Conservation (phyloP, 1,284 basidiomycete genomes). For the Hypsizygus ulmarius region DNA sequence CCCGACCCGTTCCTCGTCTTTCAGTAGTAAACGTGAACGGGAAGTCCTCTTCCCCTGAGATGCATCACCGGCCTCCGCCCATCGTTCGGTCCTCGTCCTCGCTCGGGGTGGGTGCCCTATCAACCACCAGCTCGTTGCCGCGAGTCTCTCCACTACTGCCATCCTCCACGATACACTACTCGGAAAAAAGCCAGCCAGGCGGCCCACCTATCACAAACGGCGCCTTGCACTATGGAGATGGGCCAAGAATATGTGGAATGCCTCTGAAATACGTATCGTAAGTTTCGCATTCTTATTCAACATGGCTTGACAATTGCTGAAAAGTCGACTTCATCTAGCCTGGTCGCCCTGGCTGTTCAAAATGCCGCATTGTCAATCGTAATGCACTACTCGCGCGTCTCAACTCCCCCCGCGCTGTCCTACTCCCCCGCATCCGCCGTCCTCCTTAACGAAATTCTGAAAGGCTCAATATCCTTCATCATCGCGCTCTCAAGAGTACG, state of each 20-base stretch:
- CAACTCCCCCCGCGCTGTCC: conserved; percentile 66
- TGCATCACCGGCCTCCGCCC: conserved; percentile 40
- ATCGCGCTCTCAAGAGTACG: conserved; percentile 58
- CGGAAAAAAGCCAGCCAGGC: conserved; percentile 26
- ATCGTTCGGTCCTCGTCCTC: conserved; percentile 34
- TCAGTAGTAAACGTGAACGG: conserved; percentile 7
- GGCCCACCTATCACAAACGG: conserved; percentile 17
- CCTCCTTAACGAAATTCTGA: conserved; percentile 90
- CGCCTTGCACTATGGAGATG: conserved; percentile 12
- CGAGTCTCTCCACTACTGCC: conserved; percentile 41
- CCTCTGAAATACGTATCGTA: conserved; percentile 63
- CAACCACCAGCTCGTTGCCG: conserved; percentile 32
- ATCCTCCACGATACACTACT: conserved; percentile 31
- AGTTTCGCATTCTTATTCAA: conserved; percentile 25
- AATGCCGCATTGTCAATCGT: conserved; percentile 95
- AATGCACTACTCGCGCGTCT: conserved; percentile 94
- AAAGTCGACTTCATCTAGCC: conserved; percentile 40
- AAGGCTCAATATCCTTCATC: conserved; percentile 85
- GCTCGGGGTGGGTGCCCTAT: conserved; percentile 22
- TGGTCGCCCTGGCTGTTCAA: conserved; percentile 92
- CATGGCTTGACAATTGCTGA: conserved; percentile 8
- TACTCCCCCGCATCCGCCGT: conserved; percentile 95
- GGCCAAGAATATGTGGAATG: conserved; percentile 48
- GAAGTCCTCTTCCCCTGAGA: conserved; percentile 23
- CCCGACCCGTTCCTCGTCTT: conserved; percentile 14